Conservation (phyloP, 305 asterid species). For the Fraxinus floribunda region DNA sequence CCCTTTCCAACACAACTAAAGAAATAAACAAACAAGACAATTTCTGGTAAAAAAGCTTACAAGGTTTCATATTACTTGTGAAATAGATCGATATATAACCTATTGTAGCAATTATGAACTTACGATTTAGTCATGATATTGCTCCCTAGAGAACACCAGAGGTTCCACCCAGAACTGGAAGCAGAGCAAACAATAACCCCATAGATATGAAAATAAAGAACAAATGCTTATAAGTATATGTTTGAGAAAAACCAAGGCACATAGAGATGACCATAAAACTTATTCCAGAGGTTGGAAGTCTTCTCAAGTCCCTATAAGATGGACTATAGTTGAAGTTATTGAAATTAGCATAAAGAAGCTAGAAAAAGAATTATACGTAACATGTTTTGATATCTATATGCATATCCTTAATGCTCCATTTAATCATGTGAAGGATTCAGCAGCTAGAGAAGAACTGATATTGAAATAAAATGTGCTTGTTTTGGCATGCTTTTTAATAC, state of each 20-base stretch:
- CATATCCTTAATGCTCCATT: neutral
- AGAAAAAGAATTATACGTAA: neutral
- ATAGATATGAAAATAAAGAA: neutral
- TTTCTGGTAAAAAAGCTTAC: neutral
- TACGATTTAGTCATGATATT: slow-evolving; percentile 96
- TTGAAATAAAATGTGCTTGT: neutral
- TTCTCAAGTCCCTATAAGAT: neutral
- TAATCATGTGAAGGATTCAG: neutral
- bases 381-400: neutral
- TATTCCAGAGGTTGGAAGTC: neutral
- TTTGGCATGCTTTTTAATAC: neutral
- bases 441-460: neutral
- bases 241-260: neutral
- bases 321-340: neutral
- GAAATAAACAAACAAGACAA: neutral
- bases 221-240: neutral
- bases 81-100: neutral
- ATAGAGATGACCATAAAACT: neutral
- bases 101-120: slow-evolving; percentile 29
- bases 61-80: neutral
- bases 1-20: slow-evolving; percentile 8
- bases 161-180: slow-evolving; percentile 97
- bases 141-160: slow-evolving; percentile 90
- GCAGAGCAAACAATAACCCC: slow-evolving; percentile 84
- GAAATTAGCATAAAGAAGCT: neutral